Conservation (phyloP, 192 early-diverging fungal genomes). For the Dissophora globulifera region DNA sequence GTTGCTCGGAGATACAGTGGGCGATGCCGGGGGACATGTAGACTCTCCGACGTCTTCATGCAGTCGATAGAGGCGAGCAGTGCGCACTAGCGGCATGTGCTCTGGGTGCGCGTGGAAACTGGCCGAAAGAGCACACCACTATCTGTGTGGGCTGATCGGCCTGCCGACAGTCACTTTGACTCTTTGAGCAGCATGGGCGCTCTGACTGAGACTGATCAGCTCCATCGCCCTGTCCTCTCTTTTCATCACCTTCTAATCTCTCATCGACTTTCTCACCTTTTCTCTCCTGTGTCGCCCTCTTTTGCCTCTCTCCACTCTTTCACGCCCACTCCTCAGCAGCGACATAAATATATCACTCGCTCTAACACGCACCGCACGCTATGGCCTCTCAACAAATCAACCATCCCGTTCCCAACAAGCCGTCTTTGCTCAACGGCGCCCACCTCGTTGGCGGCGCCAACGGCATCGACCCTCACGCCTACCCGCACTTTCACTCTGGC, state of each 20-base stretch:
- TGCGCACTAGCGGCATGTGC: too few species aligned
- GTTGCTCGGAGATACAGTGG: too few species aligned
- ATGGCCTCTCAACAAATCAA: slow-evolving; percentile 13
- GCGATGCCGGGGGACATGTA: too few species aligned
- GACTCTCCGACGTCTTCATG: too few species aligned
- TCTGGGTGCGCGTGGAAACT: too few species aligned
- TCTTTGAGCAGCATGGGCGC: too few species aligned
- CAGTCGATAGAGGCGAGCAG: too few species aligned
- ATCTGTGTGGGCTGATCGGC: not conserved
- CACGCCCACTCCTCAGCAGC: not conserved
- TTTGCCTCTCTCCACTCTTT: not conserved
- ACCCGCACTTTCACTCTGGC: slow-evolving; percentile 3
- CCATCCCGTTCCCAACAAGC: slow-evolving; percentile 35
- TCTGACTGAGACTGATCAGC: not conserved
- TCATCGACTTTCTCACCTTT: not conserved
- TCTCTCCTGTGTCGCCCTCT: slow-evolving; percentile 2
- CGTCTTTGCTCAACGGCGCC: slow-evolving; percentile 11
- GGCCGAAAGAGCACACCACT: too few species aligned
- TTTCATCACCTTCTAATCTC: not conserved
- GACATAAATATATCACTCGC: not conserved
- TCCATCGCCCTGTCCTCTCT: slow-evolving; percentile 1
- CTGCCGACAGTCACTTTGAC: not conserved
- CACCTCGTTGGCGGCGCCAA: slow-evolving; percentile 8
- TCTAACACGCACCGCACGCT: not conserved
- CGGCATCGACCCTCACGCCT: slow-evolving; percentile 1